Evolutionary conservation across 140 eudicot genomes (phyloP), one percentile per base, ranked within the genome.

Genomic region (Bidens hawaiensis): DNA sequence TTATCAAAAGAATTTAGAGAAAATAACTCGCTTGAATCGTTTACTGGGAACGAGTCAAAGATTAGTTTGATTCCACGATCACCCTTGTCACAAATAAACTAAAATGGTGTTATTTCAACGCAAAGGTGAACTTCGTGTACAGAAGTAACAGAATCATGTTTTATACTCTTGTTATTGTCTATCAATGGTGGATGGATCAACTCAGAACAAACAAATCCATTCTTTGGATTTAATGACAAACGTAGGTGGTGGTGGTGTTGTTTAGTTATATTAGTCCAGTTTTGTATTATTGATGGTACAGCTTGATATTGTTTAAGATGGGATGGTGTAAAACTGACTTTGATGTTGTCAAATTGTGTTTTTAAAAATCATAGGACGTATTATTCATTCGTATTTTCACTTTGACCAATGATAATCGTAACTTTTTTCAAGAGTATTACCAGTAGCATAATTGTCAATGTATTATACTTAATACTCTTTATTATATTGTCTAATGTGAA

Each of bases 1-100:
- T 84, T 87, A 60, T 33, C 65, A 56, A 95, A 80, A 59, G 98
- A 87, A 38, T 91, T 84, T 24, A 62, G 91, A 17, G 98, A 84
- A 70, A 90, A 87, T 67, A 72, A 87, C 78, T 79, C 82, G 2
- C 67, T 43, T 11, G 87, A 83, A 25, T 76, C 85, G 0, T 61
- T 68, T 57, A 70, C 70, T 31, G 78, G 27, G 25, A 91, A 87
- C 60, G 85, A 82, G 17, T 27, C 67, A 34, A 87, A 81, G 64
- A 73, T 79, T 1, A 55, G 83, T 21, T 80, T 78, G 10, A 69
- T 64, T 62, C 80, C 83, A 68, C 91, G 96, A 5, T 51, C 91
- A 26, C 96, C 98, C 6, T 77, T 91, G 31, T 21, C 85, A 5
- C 84, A 80, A 67, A 79, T 84, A 61, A 91, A 87, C 79, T 75